Evolutionary conservation across 1,284 basidiomycete species (phyloP).

Genomic region (Trametes sp.): DNA sequence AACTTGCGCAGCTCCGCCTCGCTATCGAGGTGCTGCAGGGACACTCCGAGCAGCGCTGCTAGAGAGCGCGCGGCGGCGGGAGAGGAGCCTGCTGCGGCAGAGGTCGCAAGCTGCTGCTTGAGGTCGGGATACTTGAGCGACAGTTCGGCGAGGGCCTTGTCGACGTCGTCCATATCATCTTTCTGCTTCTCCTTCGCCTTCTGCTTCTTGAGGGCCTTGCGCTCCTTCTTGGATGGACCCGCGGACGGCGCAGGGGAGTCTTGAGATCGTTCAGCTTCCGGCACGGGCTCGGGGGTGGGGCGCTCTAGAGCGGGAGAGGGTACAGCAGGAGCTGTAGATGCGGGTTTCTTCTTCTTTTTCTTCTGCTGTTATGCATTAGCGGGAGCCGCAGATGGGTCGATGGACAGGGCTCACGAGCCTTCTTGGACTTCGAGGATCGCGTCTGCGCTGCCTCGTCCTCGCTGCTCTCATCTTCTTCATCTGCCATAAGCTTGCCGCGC

Average conservation of each 20-base stretch:
- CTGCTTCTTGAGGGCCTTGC: conserved; percentile 62
- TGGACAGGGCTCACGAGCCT: conserved; percentile 46
- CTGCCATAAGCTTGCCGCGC: conserved; percentile 34
- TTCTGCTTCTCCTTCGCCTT: conserved; percentile 63
- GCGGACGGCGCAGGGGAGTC: conserved; percentile 36
- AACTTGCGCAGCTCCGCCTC: conserved; percentile 91
- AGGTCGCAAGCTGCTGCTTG: conserved; percentile 44
- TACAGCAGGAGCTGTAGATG: conserved; percentile 25
- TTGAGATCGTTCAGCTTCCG: conserved; percentile 3
- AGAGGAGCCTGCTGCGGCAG: conserved; percentile 29
- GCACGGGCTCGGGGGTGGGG: conserved; percentile 4
- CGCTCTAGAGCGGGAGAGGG: conserved; percentile 15
- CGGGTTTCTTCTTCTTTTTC: conserved; percentile 59
- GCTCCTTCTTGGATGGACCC: conserved; percentile 44
- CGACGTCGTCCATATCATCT: conserved; percentile 80
- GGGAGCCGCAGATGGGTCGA: neutral
- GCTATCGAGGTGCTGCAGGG: conserved; percentile 80
- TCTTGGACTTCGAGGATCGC: conserved; percentile 50
- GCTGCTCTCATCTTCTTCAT: conserved; percentile 46
- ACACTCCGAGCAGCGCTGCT: conserved; percentile 74
- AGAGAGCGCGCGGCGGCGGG: conserved; percentile 43
- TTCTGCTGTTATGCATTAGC: conserved; percentile 40
- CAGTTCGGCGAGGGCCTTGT: conserved; percentile 83
- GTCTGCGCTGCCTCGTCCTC: conserved; percentile 30
- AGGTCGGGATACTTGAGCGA: conserved; percentile 75